phyloP scores from a whole-genome alignment of 805 yeast species.

The Saturnispora sanitii region DNA sequence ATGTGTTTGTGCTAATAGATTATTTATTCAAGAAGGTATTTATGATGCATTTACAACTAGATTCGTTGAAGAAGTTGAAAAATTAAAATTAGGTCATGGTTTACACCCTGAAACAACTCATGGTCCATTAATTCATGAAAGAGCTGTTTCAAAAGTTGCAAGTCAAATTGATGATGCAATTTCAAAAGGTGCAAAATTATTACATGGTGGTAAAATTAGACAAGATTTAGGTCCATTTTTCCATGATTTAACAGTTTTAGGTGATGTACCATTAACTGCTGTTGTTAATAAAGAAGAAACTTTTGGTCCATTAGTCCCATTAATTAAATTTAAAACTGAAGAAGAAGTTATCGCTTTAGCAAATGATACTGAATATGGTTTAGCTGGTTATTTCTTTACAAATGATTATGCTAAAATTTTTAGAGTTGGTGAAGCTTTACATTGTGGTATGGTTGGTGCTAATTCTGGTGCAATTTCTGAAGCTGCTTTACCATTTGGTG shows the following conservation, averaged over 20 bases:
- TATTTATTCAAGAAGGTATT: conserved; percentile 75
- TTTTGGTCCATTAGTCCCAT: conserved; percentile 86
- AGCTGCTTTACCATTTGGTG: conserved; percentile 85
- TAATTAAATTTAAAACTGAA: conserved; percentile 68
- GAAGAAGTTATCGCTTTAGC: conserved; percentile 76
- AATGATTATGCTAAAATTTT: conserved; percentile 59
- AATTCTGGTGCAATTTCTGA: conserved; percentile 86
- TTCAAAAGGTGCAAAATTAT: conserved; percentile 71
- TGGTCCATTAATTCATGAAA: conserved; percentile 86
- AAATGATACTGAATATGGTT: conserved; percentile 75
- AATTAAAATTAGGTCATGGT: conserved; percentile 67
- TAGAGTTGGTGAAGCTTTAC: conserved; percentile 61
- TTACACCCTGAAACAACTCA: conserved; percentile 68
- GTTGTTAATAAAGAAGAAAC: conserved; percentile 67
- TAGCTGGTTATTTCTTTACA: conserved; percentile 88
- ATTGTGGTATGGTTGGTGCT: conserved; percentile 88
- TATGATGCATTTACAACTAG: conserved; percentile 66
- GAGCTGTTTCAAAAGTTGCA: conserved; percentile 71
- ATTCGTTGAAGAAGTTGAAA: conserved; percentile 44
- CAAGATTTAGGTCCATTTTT: conserved; percentile 39
- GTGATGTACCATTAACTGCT: conserved; percentile 59
- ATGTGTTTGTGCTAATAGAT: conserved; percentile 90
- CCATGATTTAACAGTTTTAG: conserved; percentile 59
- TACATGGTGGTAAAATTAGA: conserved; percentile 51
- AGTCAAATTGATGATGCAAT: conserved; percentile 67